A percentile compares a stretch with the other conserved stretches of the same genome.
Evolutionary conservation across 495 filamentous ascomycete genomes (phyloP).

Genomic region (Podospora appendiculata): DNA sequence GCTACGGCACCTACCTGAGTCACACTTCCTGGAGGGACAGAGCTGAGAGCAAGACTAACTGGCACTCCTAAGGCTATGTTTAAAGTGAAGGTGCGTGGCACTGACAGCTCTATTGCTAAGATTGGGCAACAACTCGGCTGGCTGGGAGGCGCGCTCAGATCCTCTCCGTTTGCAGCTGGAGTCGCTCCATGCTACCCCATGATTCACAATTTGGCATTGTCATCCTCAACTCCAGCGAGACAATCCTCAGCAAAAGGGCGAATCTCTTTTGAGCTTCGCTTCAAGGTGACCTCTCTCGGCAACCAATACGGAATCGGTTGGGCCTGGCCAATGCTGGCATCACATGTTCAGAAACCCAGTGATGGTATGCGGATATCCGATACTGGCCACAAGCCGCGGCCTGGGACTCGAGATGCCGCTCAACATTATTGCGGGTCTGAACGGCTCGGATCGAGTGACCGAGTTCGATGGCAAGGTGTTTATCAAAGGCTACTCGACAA

Average conservation of each 20-base stretch:
- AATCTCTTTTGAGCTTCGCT: too few relatives aligned
- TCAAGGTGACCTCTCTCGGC: background rate
- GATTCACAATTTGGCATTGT: too few relatives aligned
- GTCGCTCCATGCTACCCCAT: background rate
- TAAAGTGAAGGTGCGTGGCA: too few relatives aligned
- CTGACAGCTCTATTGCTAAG: too few relatives aligned
- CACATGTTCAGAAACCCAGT: conserved; percentile 26
- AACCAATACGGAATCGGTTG: too few relatives aligned
- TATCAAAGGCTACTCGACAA: background rate
- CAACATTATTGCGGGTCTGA: background rate
- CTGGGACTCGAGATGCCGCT: background rate
- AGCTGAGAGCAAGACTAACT: too few relatives aligned
- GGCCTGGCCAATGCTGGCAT: conserved; percentile 30
- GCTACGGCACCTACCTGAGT: too few relatives aligned
- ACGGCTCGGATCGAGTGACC: background rate
- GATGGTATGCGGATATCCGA: conserved; percentile 27
- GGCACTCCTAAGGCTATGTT: too few relatives aligned
- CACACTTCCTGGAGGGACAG: too few relatives aligned
- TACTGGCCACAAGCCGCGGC: background rate
- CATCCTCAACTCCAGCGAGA: too few relatives aligned
- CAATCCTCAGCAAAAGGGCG: too few relatives aligned
- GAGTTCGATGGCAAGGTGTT: background rate
- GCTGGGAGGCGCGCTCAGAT: background rate
- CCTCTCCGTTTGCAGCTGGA: background rate
- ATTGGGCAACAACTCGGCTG: too few relatives aligned